Percentiles rank a stretch among this genome's conserved stretches.
Evolutionary conservation across 345 rosid genomes (phyloP).

Genomic region (Microcos paniculata): DNA sequence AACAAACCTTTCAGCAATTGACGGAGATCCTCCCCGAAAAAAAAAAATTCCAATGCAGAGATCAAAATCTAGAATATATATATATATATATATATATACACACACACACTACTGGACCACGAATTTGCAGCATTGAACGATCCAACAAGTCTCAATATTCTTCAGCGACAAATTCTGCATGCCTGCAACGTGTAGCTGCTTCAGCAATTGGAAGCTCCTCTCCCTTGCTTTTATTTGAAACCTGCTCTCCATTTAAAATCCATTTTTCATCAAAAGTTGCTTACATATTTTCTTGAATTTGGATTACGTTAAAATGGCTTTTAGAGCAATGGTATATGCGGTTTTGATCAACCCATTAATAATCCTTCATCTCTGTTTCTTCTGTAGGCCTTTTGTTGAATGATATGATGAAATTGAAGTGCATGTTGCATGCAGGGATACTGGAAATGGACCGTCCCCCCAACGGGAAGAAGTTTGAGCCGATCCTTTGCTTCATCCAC

Average conservation of each 20-base stretch:
- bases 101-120: not conserved
- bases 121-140: not conserved
- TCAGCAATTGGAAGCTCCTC: not conserved
- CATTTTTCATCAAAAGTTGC: not conserved
- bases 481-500: conserved; percentile 22
- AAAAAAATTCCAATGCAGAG: not conserved
- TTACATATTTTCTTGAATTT: conserved; percentile 1
- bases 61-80: not conserved
- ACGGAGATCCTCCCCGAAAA: not conserved
- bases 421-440: conserved; percentile 7
- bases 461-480: not conserved
- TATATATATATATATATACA: no score
- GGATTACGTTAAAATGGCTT: conserved; percentile 22
- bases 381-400: no score
- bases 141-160: not conserved
- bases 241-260: not conserved
- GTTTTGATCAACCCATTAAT: no score
- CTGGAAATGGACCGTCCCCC: conserved; percentile 23
- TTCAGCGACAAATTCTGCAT: conserved; percentile 24
- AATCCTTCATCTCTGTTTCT: no score
- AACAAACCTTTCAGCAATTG: not conserved
- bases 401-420: not conserved
- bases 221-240: not conserved
- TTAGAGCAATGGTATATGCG: conserved; percentile 22
- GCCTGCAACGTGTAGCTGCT: conserved; percentile 11